phyloP scores from a whole-genome alignment of 306 rosid species.

The Ormosia emarginata region DNA sequence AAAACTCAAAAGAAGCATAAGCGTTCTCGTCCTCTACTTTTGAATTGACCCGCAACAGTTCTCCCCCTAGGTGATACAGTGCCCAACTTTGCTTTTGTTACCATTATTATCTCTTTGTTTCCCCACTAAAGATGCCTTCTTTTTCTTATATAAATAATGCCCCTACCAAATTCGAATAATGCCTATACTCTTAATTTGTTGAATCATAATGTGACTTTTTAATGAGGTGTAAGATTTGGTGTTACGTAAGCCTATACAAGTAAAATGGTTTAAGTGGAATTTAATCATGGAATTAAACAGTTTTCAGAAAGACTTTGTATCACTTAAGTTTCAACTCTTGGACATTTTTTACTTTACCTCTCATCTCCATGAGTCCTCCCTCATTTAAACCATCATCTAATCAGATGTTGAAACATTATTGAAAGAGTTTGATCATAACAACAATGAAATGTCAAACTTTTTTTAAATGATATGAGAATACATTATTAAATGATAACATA shows the following conservation, averaged over 20 bases:
- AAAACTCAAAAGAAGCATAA: slow-evolving; percentile 34
- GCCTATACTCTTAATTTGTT: neutral
- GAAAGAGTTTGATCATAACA: neutral
- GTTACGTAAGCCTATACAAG: neutral
- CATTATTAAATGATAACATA: neutral
- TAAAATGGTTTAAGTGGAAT: neutral
- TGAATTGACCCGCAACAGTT: slow-evolving; percentile 28
- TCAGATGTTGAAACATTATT: neutral
- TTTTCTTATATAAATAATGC: slow-evolving; percentile 36
- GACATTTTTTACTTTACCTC: too few species aligned
- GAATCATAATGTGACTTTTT: neutral
- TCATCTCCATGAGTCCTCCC: neutral
- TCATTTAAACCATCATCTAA: neutral
- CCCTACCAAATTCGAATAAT: slow-evolving; percentile 25
- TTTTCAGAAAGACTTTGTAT: too few species aligned
- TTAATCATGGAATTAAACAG: too few species aligned
- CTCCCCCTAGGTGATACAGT: slow-evolving; percentile 1
- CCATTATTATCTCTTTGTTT: slow-evolving; percentile 12
- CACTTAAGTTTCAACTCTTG: too few species aligned
- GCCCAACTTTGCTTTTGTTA: slow-evolving; percentile 18
- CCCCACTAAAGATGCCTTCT: slow-evolving; percentile 36
- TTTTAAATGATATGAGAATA: too few species aligned
- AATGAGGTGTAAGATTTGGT: neutral
- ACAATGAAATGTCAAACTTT: too few species aligned
- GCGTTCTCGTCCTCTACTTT: slow-evolving; percentile 47